Conservation (phyloP, 306 rosid genomes). For the Hippophae rhamnoides region DNA sequence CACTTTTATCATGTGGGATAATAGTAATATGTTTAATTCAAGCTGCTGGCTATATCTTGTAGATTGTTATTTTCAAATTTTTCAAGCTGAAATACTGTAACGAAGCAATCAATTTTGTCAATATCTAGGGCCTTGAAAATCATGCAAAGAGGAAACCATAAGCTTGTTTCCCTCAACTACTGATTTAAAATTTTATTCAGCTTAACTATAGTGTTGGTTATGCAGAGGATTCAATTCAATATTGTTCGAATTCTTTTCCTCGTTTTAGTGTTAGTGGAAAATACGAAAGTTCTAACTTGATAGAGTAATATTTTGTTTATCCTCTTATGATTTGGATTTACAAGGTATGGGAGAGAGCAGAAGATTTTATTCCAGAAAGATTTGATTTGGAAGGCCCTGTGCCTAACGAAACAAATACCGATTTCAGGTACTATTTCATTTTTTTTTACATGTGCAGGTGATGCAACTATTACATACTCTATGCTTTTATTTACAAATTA, state of each 20-base stretch:
- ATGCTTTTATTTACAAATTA: neutral
- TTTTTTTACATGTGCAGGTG: neutral
- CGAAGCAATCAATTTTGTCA: too few species aligned
- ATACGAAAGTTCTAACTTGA: neutral
- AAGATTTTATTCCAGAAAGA: slow-evolving; percentile 84
- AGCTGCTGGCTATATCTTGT: too few species aligned
- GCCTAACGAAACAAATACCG: slow-evolving; percentile 83
- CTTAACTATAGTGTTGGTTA: too few species aligned
- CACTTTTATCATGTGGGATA: neutral
- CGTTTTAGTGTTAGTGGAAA: neutral
- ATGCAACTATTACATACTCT: neutral
- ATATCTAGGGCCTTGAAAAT: too few species aligned
- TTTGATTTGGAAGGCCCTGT: slow-evolving; percentile 72
- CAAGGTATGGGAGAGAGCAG: slow-evolving; percentile 93
- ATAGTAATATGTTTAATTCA: neutral
- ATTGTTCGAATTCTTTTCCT: neutral
- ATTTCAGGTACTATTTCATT: slow-evolving; percentile 50
- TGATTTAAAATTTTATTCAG: too few species aligned
- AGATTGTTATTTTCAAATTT: too few species aligned
- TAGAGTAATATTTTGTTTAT: neutral
- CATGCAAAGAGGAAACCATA: too few species aligned
- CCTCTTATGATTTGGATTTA: slow-evolving; percentile 20
- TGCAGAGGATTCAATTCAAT: too few species aligned
- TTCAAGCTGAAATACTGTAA: too few species aligned
- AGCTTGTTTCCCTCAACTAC: too few species aligned